Base-by-base conservation (phyloP, 257 asterid genomes). In the Plantago ovata region DNA sequence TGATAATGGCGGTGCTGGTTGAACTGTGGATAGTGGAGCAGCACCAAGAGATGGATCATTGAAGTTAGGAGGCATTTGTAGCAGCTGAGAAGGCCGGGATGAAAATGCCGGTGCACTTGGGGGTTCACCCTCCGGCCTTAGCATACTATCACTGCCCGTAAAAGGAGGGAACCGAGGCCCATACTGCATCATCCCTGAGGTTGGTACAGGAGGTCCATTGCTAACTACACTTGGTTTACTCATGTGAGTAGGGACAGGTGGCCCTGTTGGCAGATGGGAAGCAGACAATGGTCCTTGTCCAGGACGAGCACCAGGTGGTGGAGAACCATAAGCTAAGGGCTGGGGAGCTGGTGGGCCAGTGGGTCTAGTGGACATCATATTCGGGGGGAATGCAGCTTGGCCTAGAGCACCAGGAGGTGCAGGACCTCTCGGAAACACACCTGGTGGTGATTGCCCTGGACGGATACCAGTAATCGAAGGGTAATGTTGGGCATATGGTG, bases 391-490 rank as follows among this genome's bases (percentile, higher is more conserved):
- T 62, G 80, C 59, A 62, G 72, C 14, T 59, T 75, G 94, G 14
- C 77, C 51, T 14, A 84, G 78, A 40, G 82, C 84, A 73, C 77
- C 53, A 46, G 87, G 77, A 14, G 88, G 94, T 52, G 33, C 62
- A 0, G 78, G 74, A 61, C 82, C 95, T 68, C 96, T 77, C 0
- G 77, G 83, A 63, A 83, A 76, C 41, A 66, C 82, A 69, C 89
- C 94, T n/a, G 87, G 89, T 2, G 89, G 91, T 9, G 96, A 84
- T 48, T 86, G 77, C 10, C 95, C 88, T 9, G 92, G 97, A 48
- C 89, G 81, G 59, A 63, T 69, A 39, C 85, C 92, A 7, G 81
- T 53, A 61, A 86, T 84, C 33, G 91, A 69, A 38, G 89, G 85
- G 42, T 88, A 84, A 53, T 78, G 86, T 53, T 87, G 95, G 56